Evolutionary conservation across 208 protist species (phyloP), one percentile per base, ranked within the genome.

Genomic region (Endotrypanum monterogeii): DNA sequence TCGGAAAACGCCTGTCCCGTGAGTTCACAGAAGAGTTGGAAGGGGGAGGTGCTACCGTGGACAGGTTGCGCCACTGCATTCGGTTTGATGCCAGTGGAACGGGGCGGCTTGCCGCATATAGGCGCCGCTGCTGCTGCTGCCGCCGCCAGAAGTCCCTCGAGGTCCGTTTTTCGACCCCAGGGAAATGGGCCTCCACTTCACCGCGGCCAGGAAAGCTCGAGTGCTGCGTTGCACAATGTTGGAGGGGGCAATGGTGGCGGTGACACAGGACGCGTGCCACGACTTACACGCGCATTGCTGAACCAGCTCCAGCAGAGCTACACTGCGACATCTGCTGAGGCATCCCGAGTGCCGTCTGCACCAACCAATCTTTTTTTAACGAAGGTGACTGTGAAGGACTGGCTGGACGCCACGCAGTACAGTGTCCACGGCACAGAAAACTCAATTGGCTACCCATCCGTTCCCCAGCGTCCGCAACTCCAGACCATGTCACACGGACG

Each of bases 221-320:
- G 41, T 46, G 60, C 60, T 41, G 60, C 35, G 2, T 35, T 48
- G 44, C 39, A 41, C 23, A 18, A n/a, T 44, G n/a, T 8, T 28
- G 62, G 44, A 4, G 44, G 44, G 20, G 62, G 7, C 28, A 25
- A 54, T 23, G 44, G 11, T 20, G 48, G 8, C 23, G 28, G 23
- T 18, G 37, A 14, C n/a, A 18, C n/a, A 55, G 54, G 32, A 46
- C 68, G 54, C 37, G 39, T 54, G 35, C 60, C 74, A 30, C 58
- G 60, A 12, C 68, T 79, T 46, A 79, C 74, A 7, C 57, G 68
- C 1, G 61, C 46, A 16, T 54, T 58, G 46, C 74, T 79, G 11
- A 68, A 70, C 39, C 46, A n/a, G 3, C 67, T 79, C 4, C 74
- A 79, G 44, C 28, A 54, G 50, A 62, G 25, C 50, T n/a, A 69